These are phyloP conservation scores for Calonectria hawksworthii DNA, from an alignment of 2,329 filamentous ascomycete genomes.

Conservation along the genomic window DNA sequence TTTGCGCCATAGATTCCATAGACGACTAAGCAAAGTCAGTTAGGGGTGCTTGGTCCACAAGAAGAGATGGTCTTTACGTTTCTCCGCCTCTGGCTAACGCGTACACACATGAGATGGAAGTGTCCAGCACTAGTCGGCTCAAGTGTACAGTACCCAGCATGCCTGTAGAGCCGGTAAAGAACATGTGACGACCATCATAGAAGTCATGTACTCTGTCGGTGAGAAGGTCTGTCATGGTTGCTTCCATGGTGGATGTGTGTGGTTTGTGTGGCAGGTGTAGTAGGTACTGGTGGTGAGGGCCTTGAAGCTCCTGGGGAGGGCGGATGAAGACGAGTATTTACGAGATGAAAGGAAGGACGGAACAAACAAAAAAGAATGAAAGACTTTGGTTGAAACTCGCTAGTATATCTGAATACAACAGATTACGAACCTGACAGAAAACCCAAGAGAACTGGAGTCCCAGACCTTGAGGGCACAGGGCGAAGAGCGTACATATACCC, in stretches of 20 bases:
- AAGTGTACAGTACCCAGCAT: conserved; percentile 5
- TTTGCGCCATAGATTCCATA: conserved; percentile 1
- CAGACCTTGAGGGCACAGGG: background rate
- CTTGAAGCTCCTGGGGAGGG: background rate
- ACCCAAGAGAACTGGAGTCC: background rate
- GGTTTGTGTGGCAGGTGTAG: background rate
- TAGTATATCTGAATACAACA: background rate
- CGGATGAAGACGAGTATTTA: background rate
- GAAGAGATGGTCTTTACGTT: background rate
- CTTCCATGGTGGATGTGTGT: background rate
- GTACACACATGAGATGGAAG: background rate
- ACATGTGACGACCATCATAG: background rate
- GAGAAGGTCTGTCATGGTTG: background rate
- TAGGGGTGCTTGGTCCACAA: background rate
- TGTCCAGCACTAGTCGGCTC: conserved; percentile 3
- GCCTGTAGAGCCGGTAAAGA: background rate
- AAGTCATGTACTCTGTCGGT: conserved; percentile 1
- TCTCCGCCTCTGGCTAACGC: background rate
- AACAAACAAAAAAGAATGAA: background rate
- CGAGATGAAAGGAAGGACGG: background rate
- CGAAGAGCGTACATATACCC: background rate
- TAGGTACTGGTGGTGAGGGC: background rate
- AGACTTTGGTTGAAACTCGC: background rate
- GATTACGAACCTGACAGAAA: background rate
- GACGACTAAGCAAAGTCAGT: background rate